These are phyloP conservation scores for Trifolium dubium DNA, from an alignment of 306 rosid genomes.

Conservation along the genomic window DNA sequence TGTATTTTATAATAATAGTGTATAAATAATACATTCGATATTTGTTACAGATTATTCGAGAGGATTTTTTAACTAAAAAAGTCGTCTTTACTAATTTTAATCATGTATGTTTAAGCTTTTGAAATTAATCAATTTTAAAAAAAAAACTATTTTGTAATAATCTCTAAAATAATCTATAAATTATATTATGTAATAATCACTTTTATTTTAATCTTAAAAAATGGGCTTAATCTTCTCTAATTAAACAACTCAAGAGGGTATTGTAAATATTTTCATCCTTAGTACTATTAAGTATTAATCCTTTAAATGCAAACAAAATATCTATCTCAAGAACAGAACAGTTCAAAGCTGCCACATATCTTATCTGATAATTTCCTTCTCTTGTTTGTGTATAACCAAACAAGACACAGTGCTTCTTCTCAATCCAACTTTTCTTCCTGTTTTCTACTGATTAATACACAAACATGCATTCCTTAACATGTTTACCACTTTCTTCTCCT, in stretches of 20 bases:
- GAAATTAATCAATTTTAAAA: too few relatives aligned
- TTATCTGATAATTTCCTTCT: slow-evolving; percentile 57
- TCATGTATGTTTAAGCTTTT: too few relatives aligned
- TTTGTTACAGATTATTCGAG: too few relatives aligned
- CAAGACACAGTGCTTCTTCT: slow-evolving; percentile 2
- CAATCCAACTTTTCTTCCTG: slow-evolving; percentile 36
- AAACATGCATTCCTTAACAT: slow-evolving; percentile 64
- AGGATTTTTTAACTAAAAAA: too few relatives aligned
- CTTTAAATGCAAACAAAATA: not conserved
- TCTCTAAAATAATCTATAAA: too few relatives aligned
- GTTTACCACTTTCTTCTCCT: slow-evolving; percentile 59
- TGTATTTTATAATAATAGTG: too few relatives aligned
- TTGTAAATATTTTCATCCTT: not conserved
- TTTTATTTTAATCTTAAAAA: not conserved
- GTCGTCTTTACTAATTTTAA: too few relatives aligned
- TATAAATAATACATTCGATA: too few relatives aligned
- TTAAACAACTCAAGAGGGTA: not conserved
- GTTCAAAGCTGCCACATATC: slow-evolving; percentile 39
- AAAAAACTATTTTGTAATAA: too few relatives aligned
- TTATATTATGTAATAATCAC: too few relatives aligned
- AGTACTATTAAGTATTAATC: not conserved
- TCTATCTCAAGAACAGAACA: not conserved
- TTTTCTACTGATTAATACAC: not conserved
- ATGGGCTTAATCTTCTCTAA: not conserved
- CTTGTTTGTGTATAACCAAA: not conserved